phyloP scores from a whole-genome alignment of 768 basidiomycete species.

The Hortiboletus flavorubellus region DNA sequence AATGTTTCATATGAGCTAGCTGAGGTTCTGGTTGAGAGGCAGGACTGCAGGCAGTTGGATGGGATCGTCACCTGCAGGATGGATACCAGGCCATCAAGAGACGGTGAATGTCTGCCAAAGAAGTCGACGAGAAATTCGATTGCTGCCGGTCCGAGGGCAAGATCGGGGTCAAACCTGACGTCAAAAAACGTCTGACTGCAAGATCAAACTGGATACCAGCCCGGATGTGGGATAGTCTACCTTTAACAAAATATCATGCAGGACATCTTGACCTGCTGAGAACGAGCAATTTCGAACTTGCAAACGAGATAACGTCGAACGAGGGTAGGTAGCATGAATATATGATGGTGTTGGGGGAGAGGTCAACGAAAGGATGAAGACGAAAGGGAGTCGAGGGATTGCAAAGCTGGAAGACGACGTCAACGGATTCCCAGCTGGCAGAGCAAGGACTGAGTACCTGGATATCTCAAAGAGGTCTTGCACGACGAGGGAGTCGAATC shows the following conservation, averaged over 20 bases:
- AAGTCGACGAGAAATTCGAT: constrained; percentile 59
- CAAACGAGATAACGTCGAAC: constrained; percentile 55
- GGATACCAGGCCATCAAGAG: constrained; percentile 53
- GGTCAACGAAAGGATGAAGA: constrained; percentile 61
- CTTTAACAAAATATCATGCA: constrained; percentile 54
- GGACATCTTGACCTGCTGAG: constrained; percentile 44
- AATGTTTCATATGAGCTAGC: constrained; percentile 70
- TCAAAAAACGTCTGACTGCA: constrained; percentile 61
- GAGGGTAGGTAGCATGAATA: constrained; percentile 57
- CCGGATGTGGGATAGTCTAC: constrained; percentile 32
- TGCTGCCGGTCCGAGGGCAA: constrained; percentile 57
- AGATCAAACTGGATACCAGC: not conserved
- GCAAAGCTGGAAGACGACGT: constrained; percentile 40
- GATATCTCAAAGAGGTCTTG: constrained; percentile 71
- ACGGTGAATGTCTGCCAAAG: constrained; percentile 51
- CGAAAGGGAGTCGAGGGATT: constrained; percentile 52
- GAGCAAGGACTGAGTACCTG: constrained; percentile 43
- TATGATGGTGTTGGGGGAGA: constrained; percentile 56
- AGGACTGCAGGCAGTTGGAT: not conserved
- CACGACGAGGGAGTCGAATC: constrained; percentile 57
- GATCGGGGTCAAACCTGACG: constrained; percentile 51
- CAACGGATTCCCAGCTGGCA: not conserved
- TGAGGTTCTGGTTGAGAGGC: constrained; percentile 23
- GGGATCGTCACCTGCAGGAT: constrained; percentile 54
- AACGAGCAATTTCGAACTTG: constrained; percentile 50